Conservation (phyloP, 176 grass and related monocot species). For the Cymbopogon citratus region DNA sequence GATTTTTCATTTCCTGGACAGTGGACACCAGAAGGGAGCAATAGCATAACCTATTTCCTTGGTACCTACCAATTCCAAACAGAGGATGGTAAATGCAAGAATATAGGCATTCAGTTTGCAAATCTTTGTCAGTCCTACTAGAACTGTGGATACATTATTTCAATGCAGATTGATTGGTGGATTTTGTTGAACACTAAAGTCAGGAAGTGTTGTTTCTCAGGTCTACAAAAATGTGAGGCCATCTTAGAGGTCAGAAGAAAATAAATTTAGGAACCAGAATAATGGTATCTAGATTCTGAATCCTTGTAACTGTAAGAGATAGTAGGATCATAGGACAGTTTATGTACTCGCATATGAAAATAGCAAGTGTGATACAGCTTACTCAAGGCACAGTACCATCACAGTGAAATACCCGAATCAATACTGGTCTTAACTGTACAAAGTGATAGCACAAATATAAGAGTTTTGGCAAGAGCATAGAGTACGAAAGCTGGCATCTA, state of each 20-base stretch:
- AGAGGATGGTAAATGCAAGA: constrained; percentile 9
- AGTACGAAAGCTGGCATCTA: background rate
- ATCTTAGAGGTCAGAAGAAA: background rate
- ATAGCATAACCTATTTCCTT: background rate
- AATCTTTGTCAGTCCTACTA: background rate
- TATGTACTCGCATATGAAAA: background rate
- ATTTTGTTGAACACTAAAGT: background rate
- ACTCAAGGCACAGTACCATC: constrained; percentile 4
- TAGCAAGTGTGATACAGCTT: background rate
- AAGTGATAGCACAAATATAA: background rate
- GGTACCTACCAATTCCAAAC: background rate
- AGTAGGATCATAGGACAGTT: background rate
- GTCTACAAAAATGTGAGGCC: background rate
- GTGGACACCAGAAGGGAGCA: background rate
- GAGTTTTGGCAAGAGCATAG: background rate
- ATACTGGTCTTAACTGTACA: background rate
- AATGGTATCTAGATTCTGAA: background rate
- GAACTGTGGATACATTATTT: background rate
- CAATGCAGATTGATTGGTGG: background rate
- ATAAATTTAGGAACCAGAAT: background rate
- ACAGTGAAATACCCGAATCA: background rate
- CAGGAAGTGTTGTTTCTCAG: background rate
- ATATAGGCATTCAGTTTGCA: background rate
- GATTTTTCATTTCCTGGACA: background rate
- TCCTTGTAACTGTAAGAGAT: background rate